A percentile compares a stretch with the other conserved stretches of the same genome.
Evolutionary conservation across 1,284 basidiomycete species (phyloP).

Genomic region (Trichosporon ovoides): DNA sequence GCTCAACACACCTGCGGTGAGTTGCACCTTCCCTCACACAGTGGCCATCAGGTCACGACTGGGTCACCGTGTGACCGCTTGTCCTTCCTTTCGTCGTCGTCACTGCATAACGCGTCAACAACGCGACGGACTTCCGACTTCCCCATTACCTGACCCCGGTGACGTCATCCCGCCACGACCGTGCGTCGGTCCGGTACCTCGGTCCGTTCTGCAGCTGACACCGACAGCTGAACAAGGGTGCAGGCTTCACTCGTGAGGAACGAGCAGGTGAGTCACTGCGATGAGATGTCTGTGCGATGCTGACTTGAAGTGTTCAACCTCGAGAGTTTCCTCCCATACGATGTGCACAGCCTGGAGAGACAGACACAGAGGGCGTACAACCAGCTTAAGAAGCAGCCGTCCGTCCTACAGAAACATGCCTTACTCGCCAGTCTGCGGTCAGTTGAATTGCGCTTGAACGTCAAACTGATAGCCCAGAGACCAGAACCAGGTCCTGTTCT

Average conservation of each 20-base stretch:
- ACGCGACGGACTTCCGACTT: no score
- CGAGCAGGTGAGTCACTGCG: conserved; percentile 41
- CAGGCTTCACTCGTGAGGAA: conserved; percentile 66
- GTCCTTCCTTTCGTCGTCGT: neutral
- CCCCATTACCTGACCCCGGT: neutral
- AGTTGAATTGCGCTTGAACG: neutral
- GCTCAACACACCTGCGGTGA: conserved; percentile 41
- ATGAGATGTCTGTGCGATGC: conserved; percentile 28
- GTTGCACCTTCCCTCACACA: no score
- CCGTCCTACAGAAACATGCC: conserved; percentile 22
- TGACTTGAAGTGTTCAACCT: conserved; percentile 57
- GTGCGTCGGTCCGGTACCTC: neutral
- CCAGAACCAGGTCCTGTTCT: conserved; percentile 67
- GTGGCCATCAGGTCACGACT: no score
- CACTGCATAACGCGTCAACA: neutral
- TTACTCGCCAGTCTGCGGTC: conserved; percentile 9
- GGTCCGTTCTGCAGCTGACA: neutral
- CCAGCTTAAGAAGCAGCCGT: conserved; percentile 52
- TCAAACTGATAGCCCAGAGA: conserved; percentile 43
- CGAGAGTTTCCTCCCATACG: conserved; percentile 68
- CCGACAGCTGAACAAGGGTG: conserved; percentile 52
- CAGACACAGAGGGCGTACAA: conserved; percentile 63
- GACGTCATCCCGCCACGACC: neutral
- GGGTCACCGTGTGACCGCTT: neutral
- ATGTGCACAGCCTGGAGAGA: conserved; percentile 68